Base-by-base conservation (phyloP, 306 rosid species). In the Sindora glabra region DNA sequence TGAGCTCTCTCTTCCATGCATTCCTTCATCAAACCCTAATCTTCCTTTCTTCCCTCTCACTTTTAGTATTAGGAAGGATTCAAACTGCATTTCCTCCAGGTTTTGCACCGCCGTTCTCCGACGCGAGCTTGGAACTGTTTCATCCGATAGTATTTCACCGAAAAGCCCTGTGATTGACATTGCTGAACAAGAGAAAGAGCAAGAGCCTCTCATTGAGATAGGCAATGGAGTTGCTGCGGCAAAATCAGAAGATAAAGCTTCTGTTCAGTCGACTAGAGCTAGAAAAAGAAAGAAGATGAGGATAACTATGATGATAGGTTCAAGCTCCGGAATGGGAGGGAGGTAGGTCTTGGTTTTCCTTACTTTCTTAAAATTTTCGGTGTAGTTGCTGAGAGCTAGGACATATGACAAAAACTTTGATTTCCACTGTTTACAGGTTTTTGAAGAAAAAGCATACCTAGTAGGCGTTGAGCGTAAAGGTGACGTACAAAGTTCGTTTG, bases 401-500 rank as follows among this genome's bases (percentile, higher is more conserved):
- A 6, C 19, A 5, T 15, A 6, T 56, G 33, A 21, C 21, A 36
- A 13, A 33, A 42, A 13, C 11, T 36, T 14, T 56, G 8, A 7
- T 15, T 1, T 62, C 48, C 34, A 10, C 34, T 61, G 47, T 37
- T 48, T 18, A 36, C 68, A 89, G 99, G 75, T 89, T 62, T 89
- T 92, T 49, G 95, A 81, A 77, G 99, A 92, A 68, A 86, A 83
- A 67, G 84, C 96, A 2, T 92, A 89, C 65, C 74, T 92, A 36
- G 94, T 92, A 2, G 95, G 96, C 3, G 94, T 89, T 46, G 94
- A 89, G 70, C 79, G 83, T 25, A 92, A 84, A 74, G 84, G 83
- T 4, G 77, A 74, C 42, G 47, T 27, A 2, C 69, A 68, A 48
- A 74, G 84, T 72, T 74, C 62, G 21, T 86, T 92, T 67, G 83